These are phyloP conservation scores for Metschnikowia dekortorum DNA, from an alignment of 805 yeast species.

Conservation along the genomic window DNA sequence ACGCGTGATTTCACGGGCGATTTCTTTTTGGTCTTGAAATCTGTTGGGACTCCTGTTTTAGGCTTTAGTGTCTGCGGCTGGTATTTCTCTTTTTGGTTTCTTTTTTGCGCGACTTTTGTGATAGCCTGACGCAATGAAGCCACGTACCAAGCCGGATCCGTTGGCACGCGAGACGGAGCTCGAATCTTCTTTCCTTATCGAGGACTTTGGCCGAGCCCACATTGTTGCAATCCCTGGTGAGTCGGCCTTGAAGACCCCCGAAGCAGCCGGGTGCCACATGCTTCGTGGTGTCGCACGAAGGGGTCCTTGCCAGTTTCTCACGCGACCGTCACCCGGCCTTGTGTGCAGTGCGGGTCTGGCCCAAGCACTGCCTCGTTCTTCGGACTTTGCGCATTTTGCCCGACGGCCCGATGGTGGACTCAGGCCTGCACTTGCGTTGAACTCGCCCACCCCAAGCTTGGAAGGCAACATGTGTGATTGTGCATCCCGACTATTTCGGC, in stretches of 20 bases:
- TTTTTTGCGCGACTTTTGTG: conserved; percentile 1
- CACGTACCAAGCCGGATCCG: neutral
- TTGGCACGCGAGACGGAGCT: neutral
- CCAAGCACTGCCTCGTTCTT: neutral
- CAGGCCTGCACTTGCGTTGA: neutral
- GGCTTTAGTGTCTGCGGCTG: neutral
- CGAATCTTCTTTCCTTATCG: neutral
- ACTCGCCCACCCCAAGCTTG: no score
- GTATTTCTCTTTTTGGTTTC: conserved; percentile 3
- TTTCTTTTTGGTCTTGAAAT: neutral
- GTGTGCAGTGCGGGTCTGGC: neutral
- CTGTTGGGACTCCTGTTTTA: neutral
- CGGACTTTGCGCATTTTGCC: neutral
- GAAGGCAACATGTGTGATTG: no score
- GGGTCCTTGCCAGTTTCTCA: neutral
- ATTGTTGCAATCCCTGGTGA: no score
- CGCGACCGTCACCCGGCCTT: conserved; percentile 2
- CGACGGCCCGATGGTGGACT: neutral
- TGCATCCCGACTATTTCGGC: neutral
- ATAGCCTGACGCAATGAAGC: neutral
- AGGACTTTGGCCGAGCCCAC: no score
- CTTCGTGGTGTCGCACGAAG: neutral
- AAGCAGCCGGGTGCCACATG: neutral
- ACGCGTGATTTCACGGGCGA: neutral
- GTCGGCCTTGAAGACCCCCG: neutral